Conservation (phyloP, 805 yeast species). For the Ascoidea asiatica region DNA sequence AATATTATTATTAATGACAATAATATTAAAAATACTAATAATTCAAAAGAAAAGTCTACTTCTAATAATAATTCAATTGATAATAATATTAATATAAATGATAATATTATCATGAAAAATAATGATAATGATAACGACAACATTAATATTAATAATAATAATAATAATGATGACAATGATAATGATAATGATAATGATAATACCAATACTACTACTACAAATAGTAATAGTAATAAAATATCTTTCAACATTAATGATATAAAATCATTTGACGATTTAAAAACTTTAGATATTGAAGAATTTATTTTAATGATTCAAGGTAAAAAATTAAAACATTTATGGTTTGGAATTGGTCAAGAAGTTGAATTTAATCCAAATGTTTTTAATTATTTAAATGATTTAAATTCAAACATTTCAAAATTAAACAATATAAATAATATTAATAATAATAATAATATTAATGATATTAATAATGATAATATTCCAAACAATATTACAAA, state of each 20-base stretch:
- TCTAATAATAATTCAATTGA: background rate
- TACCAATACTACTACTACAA: constrained; percentile 22
- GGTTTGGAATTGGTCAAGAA: background rate
- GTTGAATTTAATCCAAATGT: background rate
- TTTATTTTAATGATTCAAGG: constrained; percentile 12
- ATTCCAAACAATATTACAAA: background rate
- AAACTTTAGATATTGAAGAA: constrained; percentile 10
- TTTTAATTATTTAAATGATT: too few species aligned
- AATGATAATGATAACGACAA: background rate
- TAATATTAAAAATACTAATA: too few species aligned
- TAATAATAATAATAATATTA: background rate
- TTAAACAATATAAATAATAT: background rate
- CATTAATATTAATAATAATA: too few species aligned
- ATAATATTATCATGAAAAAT: too few species aligned
- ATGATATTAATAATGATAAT: background rate
- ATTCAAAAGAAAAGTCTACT: background rate
- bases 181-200: background rate
- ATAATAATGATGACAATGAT: background rate
- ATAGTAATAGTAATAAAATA: constrained; percentile 19
- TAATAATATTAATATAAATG: too few species aligned
- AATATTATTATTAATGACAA: too few species aligned
- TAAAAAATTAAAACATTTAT: constrained; percentile 12
- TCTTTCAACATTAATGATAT: background rate
- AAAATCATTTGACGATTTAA: constrained; percentile 4
- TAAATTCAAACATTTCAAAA: too few species aligned